Conservation (phyloP, 2,329 filamentous ascomycete species). For the Stagonosporopsis cucurbitacearum region DNA sequence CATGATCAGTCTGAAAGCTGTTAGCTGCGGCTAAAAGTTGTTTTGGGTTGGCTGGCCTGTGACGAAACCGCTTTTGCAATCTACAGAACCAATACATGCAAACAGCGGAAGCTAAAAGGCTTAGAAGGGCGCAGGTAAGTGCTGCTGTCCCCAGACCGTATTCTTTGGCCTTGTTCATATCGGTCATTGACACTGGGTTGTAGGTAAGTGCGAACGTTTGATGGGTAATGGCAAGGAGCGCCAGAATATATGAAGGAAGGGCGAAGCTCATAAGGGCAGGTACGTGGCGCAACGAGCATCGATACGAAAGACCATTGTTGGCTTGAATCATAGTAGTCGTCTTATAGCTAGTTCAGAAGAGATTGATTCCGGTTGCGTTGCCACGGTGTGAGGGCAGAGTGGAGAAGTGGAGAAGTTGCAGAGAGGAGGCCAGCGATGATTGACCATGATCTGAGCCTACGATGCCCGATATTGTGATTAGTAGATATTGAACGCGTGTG, state of each 20-base stretch:
- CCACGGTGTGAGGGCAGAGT: background rate
- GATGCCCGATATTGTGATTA: background rate
- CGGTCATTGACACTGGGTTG: constrained; percentile 4
- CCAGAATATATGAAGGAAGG: background rate
- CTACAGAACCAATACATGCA: constrained; percentile 72
- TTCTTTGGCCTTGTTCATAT: constrained; percentile 5
- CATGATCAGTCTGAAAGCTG: constrained; percentile 69
- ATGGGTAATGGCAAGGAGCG: background rate
- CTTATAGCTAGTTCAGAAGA: background rate
- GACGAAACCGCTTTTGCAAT: constrained; percentile 76
- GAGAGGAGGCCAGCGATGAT: background rate
- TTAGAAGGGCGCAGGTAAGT: constrained; percentile 2
- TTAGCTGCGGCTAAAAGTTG: background rate
- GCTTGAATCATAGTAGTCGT: background rate
- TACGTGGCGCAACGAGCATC: background rate
- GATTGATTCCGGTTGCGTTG: constrained; percentile 2
- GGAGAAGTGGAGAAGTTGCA: background rate
- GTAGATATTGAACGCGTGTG: constrained; percentile 5
- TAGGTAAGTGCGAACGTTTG: constrained; percentile 1
- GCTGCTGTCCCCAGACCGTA: constrained; percentile 6
- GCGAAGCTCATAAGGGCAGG: background rate
- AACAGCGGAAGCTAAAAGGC: constrained; percentile 5
- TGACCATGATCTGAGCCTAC: background rate
- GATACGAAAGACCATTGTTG: background rate
- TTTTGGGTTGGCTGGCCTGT: constrained; percentile 62